These are phyloP conservation scores for Coprinopsis cinerea DNA, from an alignment of 768 basidiomycete genomes.

Conservation along the genomic window DNA sequence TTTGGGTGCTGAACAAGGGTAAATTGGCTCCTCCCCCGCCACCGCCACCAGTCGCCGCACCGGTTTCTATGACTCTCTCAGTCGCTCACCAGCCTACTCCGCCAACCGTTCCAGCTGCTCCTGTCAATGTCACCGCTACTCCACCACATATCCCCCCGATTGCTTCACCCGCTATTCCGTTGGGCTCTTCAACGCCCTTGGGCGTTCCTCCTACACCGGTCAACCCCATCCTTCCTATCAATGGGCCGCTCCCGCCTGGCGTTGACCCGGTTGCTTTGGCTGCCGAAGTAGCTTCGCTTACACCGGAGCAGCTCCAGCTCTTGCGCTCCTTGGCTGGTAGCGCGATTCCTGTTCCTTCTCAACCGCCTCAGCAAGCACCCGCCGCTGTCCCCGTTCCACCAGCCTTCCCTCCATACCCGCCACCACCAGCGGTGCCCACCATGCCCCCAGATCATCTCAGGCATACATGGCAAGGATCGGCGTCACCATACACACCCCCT, in stretches of 20 bases:
- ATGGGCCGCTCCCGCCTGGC: constrained; percentile 12
- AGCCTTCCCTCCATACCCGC: constrained; percentile 8
- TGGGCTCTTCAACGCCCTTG: constrained; percentile 10
- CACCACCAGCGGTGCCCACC: constrained; percentile 14
- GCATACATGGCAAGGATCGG: constrained; percentile 8
- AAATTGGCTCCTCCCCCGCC: constrained; percentile 52
- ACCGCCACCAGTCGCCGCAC: constrained; percentile 9
- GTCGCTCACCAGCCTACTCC: constrained; percentile 4
- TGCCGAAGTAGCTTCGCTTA: constrained; percentile 66
- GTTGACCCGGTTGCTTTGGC: constrained; percentile 46
- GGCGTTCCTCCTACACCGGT: constrained; percentile 3
- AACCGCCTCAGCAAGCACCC: constrained; percentile 6
- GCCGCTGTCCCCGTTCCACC: constrained; percentile 11
- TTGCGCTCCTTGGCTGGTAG: neutral
- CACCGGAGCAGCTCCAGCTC: constrained; percentile 51
- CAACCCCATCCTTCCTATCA: constrained; percentile 10
- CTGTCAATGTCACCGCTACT: constrained; percentile 11
- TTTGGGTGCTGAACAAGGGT: constrained; percentile 83
- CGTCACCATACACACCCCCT: constrained; percentile 13
- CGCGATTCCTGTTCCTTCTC: constrained; percentile 10
- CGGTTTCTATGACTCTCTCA: constrained; percentile 13
- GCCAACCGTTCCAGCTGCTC: constrained; percentile 17
- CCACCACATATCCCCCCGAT: constrained; percentile 14
- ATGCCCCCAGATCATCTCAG: constrained; percentile 14
- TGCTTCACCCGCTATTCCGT: constrained; percentile 11